These are phyloP conservation scores for Saussurea involucrata DNA, from an alignment of 129 eudicot genomes.

Conservation along the genomic window DNA sequence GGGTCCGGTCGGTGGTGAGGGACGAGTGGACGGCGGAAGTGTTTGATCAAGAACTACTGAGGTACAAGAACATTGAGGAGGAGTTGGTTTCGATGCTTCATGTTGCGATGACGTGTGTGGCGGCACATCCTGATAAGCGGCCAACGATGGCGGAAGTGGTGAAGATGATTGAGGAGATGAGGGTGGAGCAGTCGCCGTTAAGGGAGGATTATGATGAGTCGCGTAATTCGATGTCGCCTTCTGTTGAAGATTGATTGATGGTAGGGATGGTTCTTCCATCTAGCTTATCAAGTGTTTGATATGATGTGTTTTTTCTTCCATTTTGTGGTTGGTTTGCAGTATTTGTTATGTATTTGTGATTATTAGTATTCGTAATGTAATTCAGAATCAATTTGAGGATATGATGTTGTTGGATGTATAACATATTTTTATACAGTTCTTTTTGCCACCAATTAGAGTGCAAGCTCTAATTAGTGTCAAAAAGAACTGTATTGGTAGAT, in stretches of 20 bases:
- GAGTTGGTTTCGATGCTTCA: constrained; percentile 90
- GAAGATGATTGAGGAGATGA: constrained; percentile 85
- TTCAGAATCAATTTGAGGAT: not conserved
- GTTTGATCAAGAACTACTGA: constrained; percentile 78
- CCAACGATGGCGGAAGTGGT: constrained; percentile 80
- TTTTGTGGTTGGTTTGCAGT: constrained; percentile 12
- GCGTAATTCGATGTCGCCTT: constrained; percentile 77
- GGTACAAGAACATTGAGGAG: constrained; percentile 97
- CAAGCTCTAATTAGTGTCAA: too few relatives aligned
- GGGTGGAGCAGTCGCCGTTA: constrained; percentile 95
- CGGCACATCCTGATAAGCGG: constrained; percentile 72
- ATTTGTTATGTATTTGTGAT: constrained; percentile 15
- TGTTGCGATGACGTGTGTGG: constrained; percentile 91
- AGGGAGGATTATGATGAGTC: constrained; percentile 91
- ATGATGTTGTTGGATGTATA: not conserved
- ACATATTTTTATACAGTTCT: too few relatives aligned
- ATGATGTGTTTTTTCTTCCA: not conserved
- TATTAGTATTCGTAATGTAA: constrained; percentile 22
- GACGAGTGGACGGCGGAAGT: constrained; percentile 99
- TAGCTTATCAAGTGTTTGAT: constrained; percentile 24
- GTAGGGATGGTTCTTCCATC: constrained; percentile 16
- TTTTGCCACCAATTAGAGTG: too few relatives aligned
- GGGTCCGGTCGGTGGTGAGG: constrained; percentile 95
- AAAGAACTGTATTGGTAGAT: too few relatives aligned
- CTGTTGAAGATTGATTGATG: constrained; percentile 45